Evolutionary conservation across 306 rosid genomes (phyloP).

Genomic region (Begonia masoniana): DNA sequence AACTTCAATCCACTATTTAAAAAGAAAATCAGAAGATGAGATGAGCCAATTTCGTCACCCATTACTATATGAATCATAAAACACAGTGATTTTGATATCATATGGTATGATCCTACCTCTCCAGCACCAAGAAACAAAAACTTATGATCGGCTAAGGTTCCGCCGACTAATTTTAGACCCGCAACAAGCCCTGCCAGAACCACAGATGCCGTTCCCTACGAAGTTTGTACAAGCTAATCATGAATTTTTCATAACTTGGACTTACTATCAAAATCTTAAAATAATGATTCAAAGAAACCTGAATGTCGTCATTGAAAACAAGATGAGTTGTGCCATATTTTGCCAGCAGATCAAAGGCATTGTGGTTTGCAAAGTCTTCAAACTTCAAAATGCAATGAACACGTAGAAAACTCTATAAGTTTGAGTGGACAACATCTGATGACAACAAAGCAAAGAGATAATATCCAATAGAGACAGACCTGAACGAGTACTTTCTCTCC

Average conservation of each 20-base stretch:
- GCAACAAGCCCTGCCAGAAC: conserved; percentile 88
- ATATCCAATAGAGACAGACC: conserved; percentile 27
- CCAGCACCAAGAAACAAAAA: conserved; percentile 96
- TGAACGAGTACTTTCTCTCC: conserved; percentile 89
- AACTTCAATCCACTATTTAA: no score
- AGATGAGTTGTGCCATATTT: conserved; percentile 82
- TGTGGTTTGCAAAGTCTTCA: conserved; percentile 99
- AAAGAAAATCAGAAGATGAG: no score
- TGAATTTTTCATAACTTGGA: neutral
- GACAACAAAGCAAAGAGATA: conserved; percentile 11
- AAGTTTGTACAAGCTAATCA: conserved; percentile 5
- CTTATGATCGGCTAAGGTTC: conserved; percentile 63
- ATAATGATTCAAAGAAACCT: conserved; percentile 21
- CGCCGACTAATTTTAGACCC: conserved; percentile 58
- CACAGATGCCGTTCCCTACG: conserved; percentile 95
- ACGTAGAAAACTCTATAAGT: conserved; percentile 13
- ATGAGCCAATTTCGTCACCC: no score
- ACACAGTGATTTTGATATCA: neutral
- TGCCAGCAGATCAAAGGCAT: conserved; percentile 89
- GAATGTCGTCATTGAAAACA: conserved; percentile 92
- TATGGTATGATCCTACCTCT: conserved; percentile 37
- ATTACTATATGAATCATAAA: neutral
- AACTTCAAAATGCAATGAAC: conserved; percentile 36
- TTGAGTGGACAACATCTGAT: neutral
- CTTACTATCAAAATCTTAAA: conserved; percentile 1